phyloP scores from a whole-genome alignment of 2,329 filamentous ascomycete species.

The Nigrospora oryzae region DNA sequence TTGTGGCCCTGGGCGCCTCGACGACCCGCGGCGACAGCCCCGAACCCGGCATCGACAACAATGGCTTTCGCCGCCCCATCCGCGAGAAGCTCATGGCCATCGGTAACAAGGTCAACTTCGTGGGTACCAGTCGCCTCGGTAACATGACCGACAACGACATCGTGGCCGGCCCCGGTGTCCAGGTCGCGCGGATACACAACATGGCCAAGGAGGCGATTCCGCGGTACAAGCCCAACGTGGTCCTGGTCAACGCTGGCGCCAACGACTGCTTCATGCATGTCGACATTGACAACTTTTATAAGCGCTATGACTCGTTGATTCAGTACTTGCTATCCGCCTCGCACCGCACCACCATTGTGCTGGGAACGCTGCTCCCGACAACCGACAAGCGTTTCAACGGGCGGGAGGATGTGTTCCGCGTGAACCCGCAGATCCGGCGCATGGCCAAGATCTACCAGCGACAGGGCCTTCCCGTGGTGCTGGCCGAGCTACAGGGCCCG shows the following conservation, averaged over 20 bases:
- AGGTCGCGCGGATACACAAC: constrained; percentile 18
- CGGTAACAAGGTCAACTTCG: constrained; percentile 23
- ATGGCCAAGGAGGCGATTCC: constrained; percentile 19
- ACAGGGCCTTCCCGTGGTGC: constrained; percentile 18
- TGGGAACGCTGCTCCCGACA: constrained; percentile 20
- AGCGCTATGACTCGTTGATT: constrained; percentile 20
- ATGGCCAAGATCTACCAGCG: constrained; percentile 19
- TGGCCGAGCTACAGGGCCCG: constrained; percentile 23
- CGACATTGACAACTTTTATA: constrained; percentile 22
- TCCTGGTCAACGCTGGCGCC: constrained; percentile 25
- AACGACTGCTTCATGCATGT: constrained; percentile 24
- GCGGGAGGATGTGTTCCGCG: constrained; percentile 19
- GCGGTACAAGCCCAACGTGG: constrained; percentile 20
- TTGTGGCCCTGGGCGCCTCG: constrained; percentile 23
- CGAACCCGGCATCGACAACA: constrained; percentile 20
- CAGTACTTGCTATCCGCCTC: constrained; percentile 20
- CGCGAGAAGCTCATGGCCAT: constrained; percentile 22
- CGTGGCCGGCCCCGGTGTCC: constrained; percentile 21
- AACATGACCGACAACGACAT: constrained; percentile 26
- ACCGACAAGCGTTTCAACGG: constrained; percentile 22
- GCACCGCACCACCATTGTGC: constrained; percentile 19
- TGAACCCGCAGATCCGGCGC: constrained; percentile 21
- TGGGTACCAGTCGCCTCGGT: constrained; percentile 22
- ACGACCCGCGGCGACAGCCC: constrained; percentile 21
- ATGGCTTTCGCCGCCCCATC: constrained; percentile 23